phyloP scores from a whole-genome alignment of 1,139 yeast species.

The Ogataea hybrid region DNA sequence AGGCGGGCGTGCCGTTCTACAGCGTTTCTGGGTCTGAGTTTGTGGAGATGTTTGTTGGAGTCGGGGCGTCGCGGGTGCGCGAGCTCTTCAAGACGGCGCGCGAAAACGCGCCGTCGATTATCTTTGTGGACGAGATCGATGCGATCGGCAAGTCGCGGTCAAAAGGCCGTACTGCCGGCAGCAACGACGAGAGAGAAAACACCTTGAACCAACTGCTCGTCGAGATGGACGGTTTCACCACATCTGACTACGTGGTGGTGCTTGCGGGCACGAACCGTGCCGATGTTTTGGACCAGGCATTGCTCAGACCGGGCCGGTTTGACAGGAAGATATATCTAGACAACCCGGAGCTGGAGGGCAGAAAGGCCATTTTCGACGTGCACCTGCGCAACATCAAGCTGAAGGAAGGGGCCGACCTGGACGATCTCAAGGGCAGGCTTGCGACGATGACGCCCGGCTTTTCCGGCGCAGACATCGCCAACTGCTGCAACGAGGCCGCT shows the following conservation, averaged over 20 bases:
- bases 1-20: constrained; percentile 78
- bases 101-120: constrained; percentile 76
- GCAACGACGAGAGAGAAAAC: constrained; percentile 78
- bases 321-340: constrained; percentile 76
- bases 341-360: constrained; percentile 74
- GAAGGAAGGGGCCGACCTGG: constrained; percentile 45
- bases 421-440: constrained; percentile 64
- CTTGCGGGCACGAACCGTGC: constrained; percentile 83
- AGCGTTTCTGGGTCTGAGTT: constrained; percentile 83
- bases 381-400: constrained; percentile 62
- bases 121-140: constrained; percentile 81
- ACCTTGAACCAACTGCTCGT: constrained; percentile 76
- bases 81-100: constrained; percentile 78
- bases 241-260: constrained; percentile 74
- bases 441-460: constrained; percentile 83
- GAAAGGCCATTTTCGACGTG: constrained; percentile 71
- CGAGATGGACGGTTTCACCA: constrained; percentile 82
- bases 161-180: constrained; percentile 53
- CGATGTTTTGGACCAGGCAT: constrained; percentile 73
- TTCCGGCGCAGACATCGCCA: constrained; percentile 85
- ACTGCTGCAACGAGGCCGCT: constrained; percentile 82
- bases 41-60: constrained; percentile 83
- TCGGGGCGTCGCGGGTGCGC: constrained; percentile 80
- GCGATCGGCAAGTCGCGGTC: constrained; percentile 82
- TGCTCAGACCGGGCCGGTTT: constrained; percentile 81